These are phyloP conservation scores for Chalciporus sp. DNA, from an alignment of 1,284 basidiomycete species.

Conservation along the genomic window DNA sequence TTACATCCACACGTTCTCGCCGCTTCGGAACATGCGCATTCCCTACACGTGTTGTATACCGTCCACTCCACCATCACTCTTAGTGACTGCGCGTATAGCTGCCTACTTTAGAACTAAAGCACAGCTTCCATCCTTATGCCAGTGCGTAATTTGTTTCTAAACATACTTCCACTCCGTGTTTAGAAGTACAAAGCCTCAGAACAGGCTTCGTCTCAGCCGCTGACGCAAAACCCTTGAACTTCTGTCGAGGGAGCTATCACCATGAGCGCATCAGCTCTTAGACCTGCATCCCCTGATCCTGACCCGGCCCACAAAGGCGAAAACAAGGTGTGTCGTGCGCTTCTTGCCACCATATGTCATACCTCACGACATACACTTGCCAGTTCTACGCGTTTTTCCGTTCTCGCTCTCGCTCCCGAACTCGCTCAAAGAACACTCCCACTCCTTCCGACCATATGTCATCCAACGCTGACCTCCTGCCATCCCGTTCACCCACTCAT, in stretches of 20 bases:
- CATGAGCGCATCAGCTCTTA: slow-evolving; percentile 9
- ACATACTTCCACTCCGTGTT: background rate
- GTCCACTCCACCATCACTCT: slow-evolving; percentile 1
- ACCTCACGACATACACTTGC: background rate
- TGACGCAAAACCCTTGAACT: slow-evolving; percentile 5
- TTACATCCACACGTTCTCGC: slow-evolving; percentile 3
- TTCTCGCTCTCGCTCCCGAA: slow-evolving; percentile 53
- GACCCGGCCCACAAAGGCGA: slow-evolving; percentile 11
- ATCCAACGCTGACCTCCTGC: slow-evolving; percentile 31
- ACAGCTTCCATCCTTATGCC: background rate
- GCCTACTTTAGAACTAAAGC: background rate
- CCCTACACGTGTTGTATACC: slow-evolving; percentile 13
- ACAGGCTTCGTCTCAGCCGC: background rate
- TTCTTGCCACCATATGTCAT: background rate
- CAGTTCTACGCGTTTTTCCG: slow-evolving; percentile 56
- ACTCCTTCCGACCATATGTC: slow-evolving; percentile 2
- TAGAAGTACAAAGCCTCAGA: background rate
- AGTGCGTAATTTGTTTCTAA: background rate
- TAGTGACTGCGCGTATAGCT: background rate
- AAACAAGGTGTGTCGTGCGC: slow-evolving; percentile 40
- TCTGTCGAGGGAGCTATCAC: background rate
- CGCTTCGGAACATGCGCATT: slow-evolving; percentile 11
- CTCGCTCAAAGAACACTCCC: slow-evolving; percentile 39
- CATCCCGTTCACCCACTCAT: slow-evolving; percentile 15
- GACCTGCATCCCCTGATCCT: slow-evolving; percentile 2